A percentile compares a stretch with the other conserved stretches of the same genome.
These are phyloP conservation scores for Citrus glauca DNA, from an alignment of 345 rosid species.

Conservation along the genomic window DNA sequence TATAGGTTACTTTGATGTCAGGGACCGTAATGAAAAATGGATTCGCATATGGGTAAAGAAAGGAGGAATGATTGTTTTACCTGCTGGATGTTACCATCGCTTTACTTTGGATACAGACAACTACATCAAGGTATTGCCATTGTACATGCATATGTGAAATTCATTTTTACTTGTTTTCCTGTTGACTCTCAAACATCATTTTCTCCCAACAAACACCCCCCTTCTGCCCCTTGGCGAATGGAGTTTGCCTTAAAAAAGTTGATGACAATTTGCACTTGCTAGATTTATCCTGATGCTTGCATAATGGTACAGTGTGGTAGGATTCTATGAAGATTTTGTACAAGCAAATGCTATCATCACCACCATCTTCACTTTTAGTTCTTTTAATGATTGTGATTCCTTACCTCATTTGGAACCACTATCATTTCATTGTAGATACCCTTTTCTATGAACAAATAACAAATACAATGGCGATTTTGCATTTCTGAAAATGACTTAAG, in stretches of 20 bases:
- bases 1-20: conserved; percentile 84
- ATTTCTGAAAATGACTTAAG: neutral
- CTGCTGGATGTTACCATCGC: conserved; percentile 87
- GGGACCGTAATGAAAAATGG: conserved; percentile 70
- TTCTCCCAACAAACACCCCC: neutral
- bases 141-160: neutral
- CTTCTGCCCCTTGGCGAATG: neutral
- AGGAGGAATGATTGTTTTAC: conserved; percentile 83
- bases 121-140: conserved; percentile 59
- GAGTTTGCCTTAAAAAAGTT: neutral
- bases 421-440: neutral
- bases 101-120: conserved; percentile 71
- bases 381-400: neutral
- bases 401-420: neutral
- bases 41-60: conserved; percentile 86
- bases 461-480: neutral
- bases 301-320: neutral
- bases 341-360: neutral
- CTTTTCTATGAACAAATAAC: neutral
- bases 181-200: neutral
- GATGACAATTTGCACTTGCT: neutral
- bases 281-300: neutral
- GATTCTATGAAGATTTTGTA: neutral
- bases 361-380: neutral
- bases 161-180: neutral